phyloP scores from a whole-genome alignment of 2,329 filamentous ascomycete genomes.

The Hypomyces perniciosus region DNA sequence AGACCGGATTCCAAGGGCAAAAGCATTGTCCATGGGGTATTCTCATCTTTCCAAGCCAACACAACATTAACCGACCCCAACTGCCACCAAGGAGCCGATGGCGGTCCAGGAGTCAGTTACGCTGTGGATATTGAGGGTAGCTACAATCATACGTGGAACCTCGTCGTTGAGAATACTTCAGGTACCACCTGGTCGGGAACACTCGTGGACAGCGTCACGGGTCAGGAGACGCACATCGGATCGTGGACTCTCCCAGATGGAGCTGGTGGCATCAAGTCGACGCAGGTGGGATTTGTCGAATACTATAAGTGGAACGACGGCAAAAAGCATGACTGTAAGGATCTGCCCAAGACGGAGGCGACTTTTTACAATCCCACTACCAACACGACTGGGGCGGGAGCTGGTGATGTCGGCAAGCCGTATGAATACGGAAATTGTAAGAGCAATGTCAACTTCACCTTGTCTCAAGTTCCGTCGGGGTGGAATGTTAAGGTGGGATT shows the following conservation, averaged over 20 bases:
- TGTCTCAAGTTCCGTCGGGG: background rate
- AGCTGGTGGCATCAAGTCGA: conserved; percentile 12
- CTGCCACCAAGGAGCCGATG: conserved; percentile 22
- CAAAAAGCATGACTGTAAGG: conserved; percentile 11
- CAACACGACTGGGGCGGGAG: conserved; percentile 10
- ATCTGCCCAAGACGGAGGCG: conserved; percentile 11
- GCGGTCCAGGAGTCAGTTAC: conserved; percentile 21
- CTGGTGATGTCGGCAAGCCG: conserved; percentile 12
- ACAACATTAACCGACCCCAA: conserved; percentile 15
- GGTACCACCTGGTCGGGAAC: conserved; percentile 20
- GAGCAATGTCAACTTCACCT: conserved; percentile 10
- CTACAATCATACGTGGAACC: conserved; percentile 18
- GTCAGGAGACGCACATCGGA: conserved; percentile 13
- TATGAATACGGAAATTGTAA: conserved; percentile 18
- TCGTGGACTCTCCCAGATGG: conserved; percentile 16
- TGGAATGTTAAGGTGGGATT: conserved; percentile 14
- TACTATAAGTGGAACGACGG: conserved; percentile 18
- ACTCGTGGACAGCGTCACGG: conserved; percentile 14
- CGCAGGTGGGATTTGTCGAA: conserved; percentile 18
- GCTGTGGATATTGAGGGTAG: conserved; percentile 12
- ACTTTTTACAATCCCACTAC: background rate
- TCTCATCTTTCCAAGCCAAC: conserved; percentile 17
- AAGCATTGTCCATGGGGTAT: conserved; percentile 16
- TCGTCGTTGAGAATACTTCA: conserved; percentile 14
- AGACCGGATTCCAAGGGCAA: conserved; percentile 11